Conservation (phyloP, 2,329 filamentous ascomycete genomes). For the Trichoderma sp. region DNA sequence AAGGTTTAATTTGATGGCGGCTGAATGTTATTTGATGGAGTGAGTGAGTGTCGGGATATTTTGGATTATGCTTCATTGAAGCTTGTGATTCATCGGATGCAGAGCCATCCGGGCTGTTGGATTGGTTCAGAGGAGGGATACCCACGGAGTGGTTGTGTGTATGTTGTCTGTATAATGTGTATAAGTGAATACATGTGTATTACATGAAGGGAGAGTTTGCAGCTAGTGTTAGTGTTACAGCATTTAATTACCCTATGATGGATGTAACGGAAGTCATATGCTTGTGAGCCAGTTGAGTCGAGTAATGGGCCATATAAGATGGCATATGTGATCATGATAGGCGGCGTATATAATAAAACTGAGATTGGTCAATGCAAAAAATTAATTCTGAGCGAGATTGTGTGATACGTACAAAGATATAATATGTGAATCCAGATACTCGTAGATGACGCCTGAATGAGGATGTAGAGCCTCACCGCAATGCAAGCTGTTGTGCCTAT, state of each 20-base stretch:
- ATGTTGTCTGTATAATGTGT: background rate
- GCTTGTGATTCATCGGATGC: background rate
- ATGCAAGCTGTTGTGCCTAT: background rate
- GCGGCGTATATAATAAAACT: background rate
- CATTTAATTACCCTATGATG: background rate
- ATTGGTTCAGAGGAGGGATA: background rate
- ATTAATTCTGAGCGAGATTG: background rate
- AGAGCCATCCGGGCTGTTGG: background rate
- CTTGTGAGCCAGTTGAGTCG: no score
- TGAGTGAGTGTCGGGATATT: background rate
- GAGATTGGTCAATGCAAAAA: background rate
- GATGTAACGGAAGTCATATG: no score
- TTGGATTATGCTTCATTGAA: background rate
- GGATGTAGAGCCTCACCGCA: background rate
- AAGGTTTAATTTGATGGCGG: background rate
- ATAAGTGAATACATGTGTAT: background rate
- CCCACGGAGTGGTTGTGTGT: background rate
- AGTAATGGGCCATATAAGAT: background rate
- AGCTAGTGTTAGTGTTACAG: background rate
- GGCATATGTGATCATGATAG: background rate
- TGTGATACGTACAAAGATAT: background rate
- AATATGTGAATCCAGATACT: background rate
- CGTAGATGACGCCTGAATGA: background rate
- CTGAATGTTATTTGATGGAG: background rate
- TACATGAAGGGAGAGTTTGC: background rate